These are phyloP conservation scores for Meyerozyma sp. DNA, from an alignment of 1,139 yeast species.

Conservation along the genomic window DNA sequence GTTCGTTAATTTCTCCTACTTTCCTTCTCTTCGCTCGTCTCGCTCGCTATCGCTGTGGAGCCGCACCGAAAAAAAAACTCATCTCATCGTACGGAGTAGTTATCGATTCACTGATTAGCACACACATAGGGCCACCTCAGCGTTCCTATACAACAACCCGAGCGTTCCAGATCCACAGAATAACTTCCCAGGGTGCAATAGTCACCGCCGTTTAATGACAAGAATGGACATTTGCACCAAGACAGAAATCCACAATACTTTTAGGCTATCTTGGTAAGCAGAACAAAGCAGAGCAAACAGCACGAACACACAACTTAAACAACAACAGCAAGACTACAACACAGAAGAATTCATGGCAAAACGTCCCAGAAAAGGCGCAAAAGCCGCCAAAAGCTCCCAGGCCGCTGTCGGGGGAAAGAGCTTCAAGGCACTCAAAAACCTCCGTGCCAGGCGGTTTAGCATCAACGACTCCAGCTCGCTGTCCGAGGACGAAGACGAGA, in stretches of 20 bases:
- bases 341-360: not conserved
- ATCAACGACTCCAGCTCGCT: conserved; percentile 32
- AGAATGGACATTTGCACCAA: not conserved
- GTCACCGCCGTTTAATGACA: not conserved
- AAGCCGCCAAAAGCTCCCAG: conserved; percentile 3
- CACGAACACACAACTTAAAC: not conserved
- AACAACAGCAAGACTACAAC: not conserved
- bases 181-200: not conserved
- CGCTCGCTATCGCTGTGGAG: not conserved
- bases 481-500: conserved; percentile 13
- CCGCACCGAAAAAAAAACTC: conserved; percentile 1
- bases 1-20: too few species aligned
- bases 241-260: not conserved
- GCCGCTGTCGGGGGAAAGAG: conserved; percentile 29
- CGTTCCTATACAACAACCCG: not conserved
- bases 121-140: not conserved
- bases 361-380: conserved; percentile 1
- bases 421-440: conserved; percentile 19
- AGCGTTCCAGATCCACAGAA: not conserved
- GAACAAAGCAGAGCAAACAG: too few species aligned
- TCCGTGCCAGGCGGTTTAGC: conserved; percentile 24
- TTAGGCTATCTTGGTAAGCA: not conserved
- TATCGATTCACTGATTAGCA: not conserved
- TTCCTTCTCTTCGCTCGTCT: too few species aligned
- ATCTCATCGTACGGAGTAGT: not conserved